These are phyloP conservation scores for Trichophyton rubrum DNA, from an alignment of 2,329 filamentous ascomycete genomes.

Conservation along the genomic window DNA sequence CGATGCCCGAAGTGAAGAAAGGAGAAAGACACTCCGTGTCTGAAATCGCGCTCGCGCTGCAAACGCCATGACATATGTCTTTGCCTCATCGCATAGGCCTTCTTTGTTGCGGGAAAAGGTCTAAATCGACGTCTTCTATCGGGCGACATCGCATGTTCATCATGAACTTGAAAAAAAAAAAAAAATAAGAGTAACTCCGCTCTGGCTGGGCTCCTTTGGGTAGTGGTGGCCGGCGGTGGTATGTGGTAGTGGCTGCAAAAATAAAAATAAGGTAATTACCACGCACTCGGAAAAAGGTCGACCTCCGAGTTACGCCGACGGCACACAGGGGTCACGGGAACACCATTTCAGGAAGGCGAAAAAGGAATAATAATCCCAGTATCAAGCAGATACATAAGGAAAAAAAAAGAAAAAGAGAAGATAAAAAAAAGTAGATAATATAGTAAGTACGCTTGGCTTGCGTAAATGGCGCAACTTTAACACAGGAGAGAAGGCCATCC, in stretches of 20 bases:
- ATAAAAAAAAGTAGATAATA: neutral
- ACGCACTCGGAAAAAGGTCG: neutral
- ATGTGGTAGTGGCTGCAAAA: too few species aligned
- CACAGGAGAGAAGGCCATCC: neutral
- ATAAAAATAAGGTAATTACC: neutral
- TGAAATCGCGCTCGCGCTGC: neutral
- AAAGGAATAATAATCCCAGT: too few species aligned
- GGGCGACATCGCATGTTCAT: neutral
- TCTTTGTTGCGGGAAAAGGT: neutral
- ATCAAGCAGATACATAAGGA: neutral
- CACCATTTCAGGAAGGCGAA: neutral
- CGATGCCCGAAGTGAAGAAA: neutral
- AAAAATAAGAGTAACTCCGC: too few species aligned
- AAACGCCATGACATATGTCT: neutral
- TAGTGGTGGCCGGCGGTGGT: neutral
- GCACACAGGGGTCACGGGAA: neutral
- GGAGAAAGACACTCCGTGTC: neutral
- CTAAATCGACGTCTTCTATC: neutral
- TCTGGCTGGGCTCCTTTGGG: too few species aligned
- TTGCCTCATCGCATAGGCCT: neutral
- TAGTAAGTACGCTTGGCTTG: neutral
- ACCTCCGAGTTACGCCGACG: neutral
- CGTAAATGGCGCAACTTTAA: constrained; percentile 1
- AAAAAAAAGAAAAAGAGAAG: neutral
- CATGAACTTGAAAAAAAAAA: neutral